These are phyloP conservation scores for Neurospora pannonica DNA, from an alignment of 495 filamentous ascomycete genomes.

Conservation along the genomic window DNA sequence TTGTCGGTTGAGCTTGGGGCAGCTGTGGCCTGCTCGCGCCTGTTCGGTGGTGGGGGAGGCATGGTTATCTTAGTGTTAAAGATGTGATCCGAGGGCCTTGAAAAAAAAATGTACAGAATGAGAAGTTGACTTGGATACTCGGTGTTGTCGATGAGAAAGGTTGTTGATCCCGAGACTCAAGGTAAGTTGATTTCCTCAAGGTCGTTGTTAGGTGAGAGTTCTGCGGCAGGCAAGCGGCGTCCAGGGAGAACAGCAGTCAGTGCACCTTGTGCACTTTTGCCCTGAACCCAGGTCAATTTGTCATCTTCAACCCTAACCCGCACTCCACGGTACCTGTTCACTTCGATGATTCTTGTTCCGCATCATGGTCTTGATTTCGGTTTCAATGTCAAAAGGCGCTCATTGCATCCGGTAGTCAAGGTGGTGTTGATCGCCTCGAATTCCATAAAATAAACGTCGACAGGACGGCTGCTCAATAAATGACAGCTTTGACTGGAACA, in stretches of 20 bases:
- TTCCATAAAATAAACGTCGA: not conserved
- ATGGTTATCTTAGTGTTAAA: not conserved
- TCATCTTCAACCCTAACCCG: not conserved
- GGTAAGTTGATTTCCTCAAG: not conserved
- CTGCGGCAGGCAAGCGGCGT: not conserved
- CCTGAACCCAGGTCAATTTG: not conserved
- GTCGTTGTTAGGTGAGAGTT: not conserved
- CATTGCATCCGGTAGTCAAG: not conserved
- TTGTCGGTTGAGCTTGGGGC: conserved; percentile 1
- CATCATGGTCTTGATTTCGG: not conserved
- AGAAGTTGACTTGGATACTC: not conserved
- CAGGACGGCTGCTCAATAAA: not conserved
- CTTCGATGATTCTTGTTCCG: not conserved
- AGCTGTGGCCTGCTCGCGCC: conserved; percentile 2
- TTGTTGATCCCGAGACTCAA: not conserved
- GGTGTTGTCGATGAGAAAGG: not conserved
- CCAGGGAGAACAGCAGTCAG: not conserved
- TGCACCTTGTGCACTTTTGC: not conserved
- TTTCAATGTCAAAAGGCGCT: not conserved
- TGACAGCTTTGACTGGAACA: not conserved
- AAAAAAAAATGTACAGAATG: not conserved
- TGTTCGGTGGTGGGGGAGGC: conserved; percentile 11
- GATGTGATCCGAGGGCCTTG: not conserved
- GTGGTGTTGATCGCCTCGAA: not conserved
- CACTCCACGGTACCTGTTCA: not conserved